Percentiles rank a stretch among this genome's conserved stretches.
Conservation (phyloP, 306 rosid species). For the Prinsepia uniflora region DNA sequence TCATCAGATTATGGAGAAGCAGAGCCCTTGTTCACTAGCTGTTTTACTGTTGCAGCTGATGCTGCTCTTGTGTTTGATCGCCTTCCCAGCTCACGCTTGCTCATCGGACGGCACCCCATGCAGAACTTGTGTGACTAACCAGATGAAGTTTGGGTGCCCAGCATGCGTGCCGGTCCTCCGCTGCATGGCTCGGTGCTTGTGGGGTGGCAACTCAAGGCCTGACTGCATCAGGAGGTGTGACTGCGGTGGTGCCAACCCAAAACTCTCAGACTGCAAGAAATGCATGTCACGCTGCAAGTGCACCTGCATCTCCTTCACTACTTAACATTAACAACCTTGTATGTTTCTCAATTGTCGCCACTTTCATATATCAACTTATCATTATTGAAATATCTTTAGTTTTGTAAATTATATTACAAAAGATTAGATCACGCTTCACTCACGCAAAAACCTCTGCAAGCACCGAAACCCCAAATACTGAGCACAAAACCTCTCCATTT, state of each 20-base stretch:
- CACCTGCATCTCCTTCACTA: slow-evolving; percentile 43
- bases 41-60: slow-evolving; percentile 18
- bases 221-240: slow-evolving; percentile 49
- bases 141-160: slow-evolving; percentile 60
- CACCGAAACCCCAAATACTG: slow-evolving; percentile 78
- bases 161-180: slow-evolving; percentile 50
- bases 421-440: slow-evolving; percentile 42
- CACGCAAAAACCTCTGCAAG: slow-evolving; percentile 72
- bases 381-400: not conserved
- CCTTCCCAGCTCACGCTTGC: slow-evolving; percentile 36
- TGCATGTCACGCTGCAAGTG: slow-evolving; percentile 86
- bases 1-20: slow-evolving; percentile 11
- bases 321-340: not conserved
- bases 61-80: slow-evolving; percentile 31
- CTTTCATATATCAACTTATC: no score
- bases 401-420: no score
- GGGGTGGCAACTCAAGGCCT: slow-evolving; percentile 55
- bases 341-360: not conserved
- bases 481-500: slow-evolving; percentile 64
- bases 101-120: slow-evolving; percentile 43
- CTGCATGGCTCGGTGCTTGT: slow-evolving; percentile 85
- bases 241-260: slow-evolving; percentile 39
- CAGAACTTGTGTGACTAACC: slow-evolving; percentile 46
- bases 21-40: slow-evolving; percentile 12
- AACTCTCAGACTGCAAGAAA: slow-evolving; percentile 59